Base-by-base conservation (phyloP, 192 early-diverging fungal species). In the Spizellomyces punctatus region DNA sequence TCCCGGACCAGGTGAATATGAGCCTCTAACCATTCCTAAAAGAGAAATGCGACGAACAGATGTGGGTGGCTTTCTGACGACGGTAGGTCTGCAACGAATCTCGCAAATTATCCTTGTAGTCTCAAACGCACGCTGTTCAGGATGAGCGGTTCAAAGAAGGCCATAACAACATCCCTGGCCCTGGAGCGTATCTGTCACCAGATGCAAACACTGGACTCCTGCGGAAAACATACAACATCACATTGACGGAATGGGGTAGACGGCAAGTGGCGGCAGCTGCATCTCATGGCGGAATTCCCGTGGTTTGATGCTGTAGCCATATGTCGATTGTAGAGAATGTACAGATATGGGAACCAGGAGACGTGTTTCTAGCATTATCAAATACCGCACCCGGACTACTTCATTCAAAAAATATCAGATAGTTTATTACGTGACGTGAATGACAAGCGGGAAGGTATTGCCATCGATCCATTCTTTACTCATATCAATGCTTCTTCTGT, bases 141-240 rank as follows among this genome's bases (percentile, higher is more conserved):
- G 78, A 77, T 46, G 12, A 46, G 9, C 75, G 84, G 21, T 86
- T 86, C 69, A 52, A 71, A 27, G 60, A 71, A 17, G 47, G 46
- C 49, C 21, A 64, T 6, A 69, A 67, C 54, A 17, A 49, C 10
- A 66, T 77, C 7, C 85, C 85, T 22, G 82, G 82, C 9, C 85
- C 85, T 10, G 79, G 81, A 14, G 59, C 78, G 5, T 86, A 86
- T 61, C 68, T 81, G 12, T 47, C 76, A 10, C 71, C 76, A 22
- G 75, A 79, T 60, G 66, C 79, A 65, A 71, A 80, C 58, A 61
- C 63, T 57, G 77, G 77, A 5, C 72, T 86, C 17, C 6, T 86
- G 6, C 75, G 76, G 55, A 82, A 81, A 73, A 84, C 81, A 21
- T 84, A 75, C 77, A 86, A 86, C 73, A 79, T 86, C 46, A 84